phyloP scores from a whole-genome alignment of 148 eudicot species.

The Limonium bicolor region DNA sequence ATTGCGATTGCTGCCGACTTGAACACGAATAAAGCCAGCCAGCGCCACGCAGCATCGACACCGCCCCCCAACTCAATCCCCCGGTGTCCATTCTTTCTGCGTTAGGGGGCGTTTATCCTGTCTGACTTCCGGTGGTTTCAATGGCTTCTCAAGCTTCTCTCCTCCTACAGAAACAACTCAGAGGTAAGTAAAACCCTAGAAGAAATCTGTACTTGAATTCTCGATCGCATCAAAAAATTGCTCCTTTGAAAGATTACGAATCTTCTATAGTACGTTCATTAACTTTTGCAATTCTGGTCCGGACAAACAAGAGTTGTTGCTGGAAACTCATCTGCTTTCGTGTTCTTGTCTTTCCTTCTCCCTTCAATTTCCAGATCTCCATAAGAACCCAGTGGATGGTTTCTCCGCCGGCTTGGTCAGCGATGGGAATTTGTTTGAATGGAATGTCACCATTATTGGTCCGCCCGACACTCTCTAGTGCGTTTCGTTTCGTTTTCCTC shows the following conservation, averaged over 20 bases:
- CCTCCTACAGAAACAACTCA: conserved; percentile 63
- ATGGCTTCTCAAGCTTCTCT: conserved; percentile 68
- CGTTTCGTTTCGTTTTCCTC: conserved; percentile 20
- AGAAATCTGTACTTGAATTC: background rate
- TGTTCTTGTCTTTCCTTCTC: conserved; percentile 1
- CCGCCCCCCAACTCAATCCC: too few relatives aligned
- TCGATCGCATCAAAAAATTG: background rate
- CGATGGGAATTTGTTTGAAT: conserved; percentile 63
- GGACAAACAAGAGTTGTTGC: too few relatives aligned
- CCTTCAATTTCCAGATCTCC: conserved; percentile 38
- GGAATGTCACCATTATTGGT: conserved; percentile 80
- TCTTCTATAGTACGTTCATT: background rate
- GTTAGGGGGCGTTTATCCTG: too few relatives aligned
- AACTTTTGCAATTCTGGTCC: too few relatives aligned
- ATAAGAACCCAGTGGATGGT: conserved; percentile 80
- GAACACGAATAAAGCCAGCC: too few relatives aligned
- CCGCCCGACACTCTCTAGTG: conserved; percentile 88
- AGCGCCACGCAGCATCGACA: too few relatives aligned
- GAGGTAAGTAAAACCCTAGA: conserved; percentile 17
- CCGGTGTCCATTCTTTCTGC: too few relatives aligned
- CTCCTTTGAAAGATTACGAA: background rate
- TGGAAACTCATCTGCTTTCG: background rate
- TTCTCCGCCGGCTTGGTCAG: conserved; percentile 82
- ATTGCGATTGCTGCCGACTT: too few relatives aligned
- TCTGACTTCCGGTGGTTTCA: too few relatives aligned